A percentile compares a stretch with the other conserved stretches of the same genome.
These are phyloP conservation scores for Nicotiana noctiflora DNA, from an alignment of 257 asterid species.

Conservation along the genomic window DNA sequence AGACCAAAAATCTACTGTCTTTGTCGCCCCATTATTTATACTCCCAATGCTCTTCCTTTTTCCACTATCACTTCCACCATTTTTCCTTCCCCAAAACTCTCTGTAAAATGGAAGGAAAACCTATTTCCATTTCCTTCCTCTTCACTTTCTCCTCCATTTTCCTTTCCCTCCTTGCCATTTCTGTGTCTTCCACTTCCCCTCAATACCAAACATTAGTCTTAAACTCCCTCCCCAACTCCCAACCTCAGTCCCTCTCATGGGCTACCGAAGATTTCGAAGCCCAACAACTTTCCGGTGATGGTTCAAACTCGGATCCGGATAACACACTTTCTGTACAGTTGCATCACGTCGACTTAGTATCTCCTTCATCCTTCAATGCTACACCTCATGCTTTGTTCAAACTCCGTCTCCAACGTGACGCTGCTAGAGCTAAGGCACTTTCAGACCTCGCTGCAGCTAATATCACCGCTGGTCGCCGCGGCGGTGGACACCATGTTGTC, in stretches of 20 bases:
- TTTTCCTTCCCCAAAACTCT: neutral
- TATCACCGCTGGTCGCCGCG: conserved; percentile 2
- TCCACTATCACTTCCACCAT: neutral
- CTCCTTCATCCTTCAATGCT: conserved; percentile 25
- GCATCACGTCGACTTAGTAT: conserved; percentile 58
- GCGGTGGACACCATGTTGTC: neutral
- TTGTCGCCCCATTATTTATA: neutral
- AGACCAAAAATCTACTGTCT: neutral
- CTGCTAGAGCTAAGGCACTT: conserved; percentile 36
- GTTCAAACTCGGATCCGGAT: conserved; percentile 11
- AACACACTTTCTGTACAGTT: conserved; percentile 31
- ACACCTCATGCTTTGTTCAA: conserved; percentile 58
- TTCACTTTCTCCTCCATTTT: conserved; percentile 1
- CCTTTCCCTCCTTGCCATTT: conserved; percentile 15
- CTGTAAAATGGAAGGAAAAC: neutral
- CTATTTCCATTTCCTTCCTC: conserved; percentile 4
- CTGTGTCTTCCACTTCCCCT: conserved; percentile 18
- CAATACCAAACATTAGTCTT: conserved; percentile 34
- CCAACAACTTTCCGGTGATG: neutral
- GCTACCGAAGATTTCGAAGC: conserved; percentile 12
- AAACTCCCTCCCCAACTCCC: conserved; percentile 54
- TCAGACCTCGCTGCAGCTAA: conserved; percentile 22
- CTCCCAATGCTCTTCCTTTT: neutral
- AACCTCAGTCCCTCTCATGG: conserved; percentile 39
- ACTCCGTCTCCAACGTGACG: conserved; percentile 67